Percentiles rank a stretch among this genome's conserved stretches.
phyloP scores from a whole-genome alignment of 257 asterid genomes.

The Osmanthus fragrans region DNA sequence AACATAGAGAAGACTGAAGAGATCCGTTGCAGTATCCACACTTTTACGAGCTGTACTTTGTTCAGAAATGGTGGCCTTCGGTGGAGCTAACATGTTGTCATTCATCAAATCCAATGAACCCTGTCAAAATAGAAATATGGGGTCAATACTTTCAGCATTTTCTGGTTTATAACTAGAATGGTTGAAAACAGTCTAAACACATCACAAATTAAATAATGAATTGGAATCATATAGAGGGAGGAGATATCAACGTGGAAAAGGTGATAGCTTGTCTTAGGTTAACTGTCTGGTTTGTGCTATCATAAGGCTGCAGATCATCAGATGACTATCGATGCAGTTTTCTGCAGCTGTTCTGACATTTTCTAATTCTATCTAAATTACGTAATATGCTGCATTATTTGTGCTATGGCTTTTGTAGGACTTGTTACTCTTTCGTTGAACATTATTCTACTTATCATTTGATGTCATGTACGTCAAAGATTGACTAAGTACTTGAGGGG shows the following conservation, averaged over 20 bases:
- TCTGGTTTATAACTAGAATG: not conserved
- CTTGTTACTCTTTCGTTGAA: not conserved
- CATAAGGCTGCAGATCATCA: not conserved
- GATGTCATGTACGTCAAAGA: not conserved
- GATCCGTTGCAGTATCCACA: conserved; percentile 54
- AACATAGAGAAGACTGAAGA: conserved; percentile 70
- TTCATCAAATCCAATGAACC: conserved; percentile 61
- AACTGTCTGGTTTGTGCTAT: not conserved
- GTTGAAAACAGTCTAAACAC: not conserved
- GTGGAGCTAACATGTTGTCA: conserved; percentile 33
- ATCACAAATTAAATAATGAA: not conserved
- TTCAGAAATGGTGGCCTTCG: conserved; percentile 21
- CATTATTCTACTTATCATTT: not conserved
- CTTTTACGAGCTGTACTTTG: conserved; percentile 28
- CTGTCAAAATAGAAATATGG: conserved; percentile 37
- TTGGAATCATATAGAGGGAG: not conserved
- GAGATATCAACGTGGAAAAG: not conserved
- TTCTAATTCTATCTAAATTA: not conserved
- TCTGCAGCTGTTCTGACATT: not conserved
- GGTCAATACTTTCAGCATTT: conserved; percentile 1
- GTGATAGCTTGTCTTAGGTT: not conserved
- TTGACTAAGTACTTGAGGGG: not conserved
- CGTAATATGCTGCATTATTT: not conserved
- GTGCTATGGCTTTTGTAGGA: not conserved
- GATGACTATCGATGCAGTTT: not conserved